phyloP scores from a whole-genome alignment of 2,329 filamentous ascomycete species.

The Chaetomium strumarium region DNA sequence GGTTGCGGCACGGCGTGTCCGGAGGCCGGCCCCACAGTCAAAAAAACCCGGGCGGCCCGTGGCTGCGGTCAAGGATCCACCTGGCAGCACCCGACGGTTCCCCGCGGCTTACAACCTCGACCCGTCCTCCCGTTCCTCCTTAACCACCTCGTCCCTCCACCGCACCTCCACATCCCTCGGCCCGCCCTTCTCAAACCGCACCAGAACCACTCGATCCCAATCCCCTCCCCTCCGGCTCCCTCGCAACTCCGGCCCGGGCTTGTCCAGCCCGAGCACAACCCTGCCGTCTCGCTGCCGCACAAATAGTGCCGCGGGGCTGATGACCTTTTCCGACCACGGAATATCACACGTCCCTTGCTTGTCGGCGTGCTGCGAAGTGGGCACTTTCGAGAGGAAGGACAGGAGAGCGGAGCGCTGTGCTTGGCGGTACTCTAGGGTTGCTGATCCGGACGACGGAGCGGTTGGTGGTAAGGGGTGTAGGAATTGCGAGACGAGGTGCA shows the following conservation, averaged over 20 bases:
- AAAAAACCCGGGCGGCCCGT: no score
- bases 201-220: constrained; percentile 52
- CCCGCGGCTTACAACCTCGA: constrained; percentile 9
- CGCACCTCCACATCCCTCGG: constrained; percentile 49
- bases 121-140: constrained; percentile 33
- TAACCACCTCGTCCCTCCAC: constrained; percentile 44
- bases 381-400: constrained; percentile 43
- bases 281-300: constrained; percentile 40
- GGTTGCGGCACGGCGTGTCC: no score
- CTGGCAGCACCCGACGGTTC: no score
- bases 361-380: constrained; percentile 19
- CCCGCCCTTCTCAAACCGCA: constrained; percentile 46
- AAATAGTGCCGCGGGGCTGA: constrained; percentile 48
- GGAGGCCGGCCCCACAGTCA: no score
- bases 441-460: neutral
- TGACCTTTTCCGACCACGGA: constrained; percentile 57
- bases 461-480: constrained; percentile 32
- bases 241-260: constrained; percentile 50
- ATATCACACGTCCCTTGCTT: constrained; percentile 38
- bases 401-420: constrained; percentile 48
- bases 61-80: no score
- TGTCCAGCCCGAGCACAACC: constrained; percentile 51
- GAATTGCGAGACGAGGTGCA: constrained; percentile 52
- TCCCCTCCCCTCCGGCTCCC: constrained; percentile 48
- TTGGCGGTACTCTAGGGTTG: constrained; percentile 32